Base-by-base conservation (phyloP, 257 asterid species). In the Gynochthodes officinalis region DNA sequence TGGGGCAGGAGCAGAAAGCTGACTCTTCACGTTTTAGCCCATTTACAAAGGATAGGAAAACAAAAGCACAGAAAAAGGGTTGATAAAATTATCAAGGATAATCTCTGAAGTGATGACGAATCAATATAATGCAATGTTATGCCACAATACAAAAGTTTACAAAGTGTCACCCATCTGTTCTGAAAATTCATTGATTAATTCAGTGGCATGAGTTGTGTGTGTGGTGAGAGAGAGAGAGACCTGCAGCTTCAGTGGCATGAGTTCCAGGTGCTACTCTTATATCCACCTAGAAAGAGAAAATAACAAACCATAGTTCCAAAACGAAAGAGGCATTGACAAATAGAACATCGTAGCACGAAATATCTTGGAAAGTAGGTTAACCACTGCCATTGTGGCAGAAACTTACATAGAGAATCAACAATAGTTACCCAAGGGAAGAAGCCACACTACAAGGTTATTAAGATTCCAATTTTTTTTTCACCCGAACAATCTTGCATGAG, bases 211-310 rank as follows among this genome's bases (percentile, higher is more conserved):
- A 46, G 21, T 13, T 58, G 39, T 58, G 33, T 14, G 19, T 6
- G 21, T 46, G 57, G 72, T 54, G 75, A 73, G 63, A 72, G 79
- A 84, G 78, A 77, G n/a, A n/a, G 72, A 76, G 62, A 93, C 98
- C 98, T 91, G 97, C 92, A 84, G 91, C 98, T 84, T 93, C 98
- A 0, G 97, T 88, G 40, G 94, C 94, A 86, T 90, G 98, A 78
- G 87, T 77, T 69, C 97, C 97, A 70, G 97, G 97, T 27, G 97
- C 98, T 37, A 93, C 90, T 82, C 92, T 89, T 80, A 93, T 93
- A 77, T 93, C 98, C 78, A 91, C 96, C 97, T 91, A 78, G 60
- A 13, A 81, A 81, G 59, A 79, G 50, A 67, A 77, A 68, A 50
- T 32, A 69, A 16, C 54, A 27, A 35, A n/a, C 54, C 37, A 43